Base-by-base conservation (phyloP, 108 stramenopile genomes). In the Cyclostephanos invisitatus region DNA sequence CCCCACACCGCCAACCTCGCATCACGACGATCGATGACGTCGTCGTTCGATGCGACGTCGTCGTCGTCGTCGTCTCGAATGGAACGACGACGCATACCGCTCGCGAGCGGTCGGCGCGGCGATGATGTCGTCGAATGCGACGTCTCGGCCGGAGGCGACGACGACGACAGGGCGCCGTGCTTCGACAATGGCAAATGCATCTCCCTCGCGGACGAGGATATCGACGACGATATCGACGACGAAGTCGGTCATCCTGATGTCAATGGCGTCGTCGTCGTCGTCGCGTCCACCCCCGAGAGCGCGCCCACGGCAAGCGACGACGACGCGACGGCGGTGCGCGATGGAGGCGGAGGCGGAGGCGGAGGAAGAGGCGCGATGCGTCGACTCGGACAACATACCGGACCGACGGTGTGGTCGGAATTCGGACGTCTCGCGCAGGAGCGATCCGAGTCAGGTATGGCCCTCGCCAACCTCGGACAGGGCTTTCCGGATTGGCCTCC, bases 391-490 rank as follows among this genome's bases (percentile, higher is more conserved):
- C 51, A 42, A 69, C 22, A 15, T 27, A 71, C 87, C 24, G 87
- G 82, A 15, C 91, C 94, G 8, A 95, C 94, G 0, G 94, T 95
- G 7, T 95, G 94, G 94, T 87, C 86, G 8, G 90, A 92, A 77
- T 95, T 95, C 69, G 87, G 80, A 14, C 62, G 90, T 20, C 73
- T 95, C n/a, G 80, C 89, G 7, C 84, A 83, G 67, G 84, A 91
- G 72, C 58, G 81, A 35, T 24, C 29, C 14, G 32, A 37, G 5
- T 9, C 18, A 38, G 29, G 29, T 11, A 3, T 2, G 54, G 79
- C 84, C 17, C 66, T 89, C 4, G 88, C 89, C 47, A 95, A 95
- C 71, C 68, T 95, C 17, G 94, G 94, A 20, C 94, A 95, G 72
- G 94, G 74, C 38, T 95, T 89, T 80, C 93, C 93, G 14, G 87